Conservation (phyloP, 1,284 basidiomycete species). For the Marasmius fiardii region DNA sequence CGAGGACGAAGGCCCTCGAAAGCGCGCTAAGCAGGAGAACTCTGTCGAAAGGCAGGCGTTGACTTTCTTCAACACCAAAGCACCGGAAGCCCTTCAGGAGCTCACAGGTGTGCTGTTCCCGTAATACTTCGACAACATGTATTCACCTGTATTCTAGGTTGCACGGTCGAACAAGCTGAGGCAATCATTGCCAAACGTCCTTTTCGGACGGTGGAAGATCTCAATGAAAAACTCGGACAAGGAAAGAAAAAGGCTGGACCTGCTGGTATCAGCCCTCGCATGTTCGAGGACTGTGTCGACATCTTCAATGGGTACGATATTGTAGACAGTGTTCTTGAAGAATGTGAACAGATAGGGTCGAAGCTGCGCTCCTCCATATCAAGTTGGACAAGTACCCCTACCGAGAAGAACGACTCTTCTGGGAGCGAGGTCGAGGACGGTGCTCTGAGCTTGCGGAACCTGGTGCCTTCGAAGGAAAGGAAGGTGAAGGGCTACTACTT, state of each 20-base stretch:
- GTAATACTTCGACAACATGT: conserved; percentile 11
- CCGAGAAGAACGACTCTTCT: conserved; percentile 30
- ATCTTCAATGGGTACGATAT: conserved; percentile 90
- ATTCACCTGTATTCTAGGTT: conserved; percentile 52
- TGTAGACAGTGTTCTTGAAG: conserved; percentile 86
- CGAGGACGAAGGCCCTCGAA: conserved; percentile 17
- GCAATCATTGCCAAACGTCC: conserved; percentile 82
- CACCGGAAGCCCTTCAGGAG: conserved; percentile 77
- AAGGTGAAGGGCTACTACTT: conserved; percentile 66
- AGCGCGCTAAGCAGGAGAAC: conserved; percentile 22
- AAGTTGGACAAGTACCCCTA: conserved; percentile 61
- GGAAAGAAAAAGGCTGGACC: conserved; percentile 79
- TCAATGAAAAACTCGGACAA: conserved; percentile 77
- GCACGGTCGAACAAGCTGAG: conserved; percentile 78
- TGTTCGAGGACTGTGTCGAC: conserved; percentile 88
- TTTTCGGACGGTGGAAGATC: conserved; percentile 75
- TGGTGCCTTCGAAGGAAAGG: conserved; percentile 40
- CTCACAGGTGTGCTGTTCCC: conserved; percentile 68
- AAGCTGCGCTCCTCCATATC: conserved; percentile 67
- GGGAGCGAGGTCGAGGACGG: conserved; percentile 53
- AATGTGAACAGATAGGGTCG: conserved; percentile 85
- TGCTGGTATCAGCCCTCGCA: conserved; percentile 80
- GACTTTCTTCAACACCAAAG: conserved; percentile 84
- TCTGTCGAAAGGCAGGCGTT: conserved; percentile 52
- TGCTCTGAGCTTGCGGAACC: conserved; percentile 51